phyloP scores from a whole-genome alignment of 305 asterid species.

The Plantago lanceolata region DNA sequence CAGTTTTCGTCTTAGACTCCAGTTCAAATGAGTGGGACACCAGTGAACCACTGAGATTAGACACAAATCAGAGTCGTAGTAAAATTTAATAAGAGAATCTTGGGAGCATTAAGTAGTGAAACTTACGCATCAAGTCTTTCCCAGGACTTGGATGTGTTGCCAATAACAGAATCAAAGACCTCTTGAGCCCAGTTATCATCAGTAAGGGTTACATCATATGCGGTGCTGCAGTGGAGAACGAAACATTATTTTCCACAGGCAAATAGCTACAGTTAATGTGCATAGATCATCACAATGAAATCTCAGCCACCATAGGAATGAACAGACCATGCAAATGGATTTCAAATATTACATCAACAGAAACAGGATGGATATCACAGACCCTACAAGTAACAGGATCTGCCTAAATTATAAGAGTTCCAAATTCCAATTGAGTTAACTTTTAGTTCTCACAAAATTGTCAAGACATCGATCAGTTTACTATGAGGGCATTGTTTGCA shows the following conservation, averaged over 20 bases:
- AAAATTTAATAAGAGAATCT: neutral
- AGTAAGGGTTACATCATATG: constrained; percentile 52
- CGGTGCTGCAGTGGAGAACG: constrained; percentile 38
- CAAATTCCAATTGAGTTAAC: too few species aligned
- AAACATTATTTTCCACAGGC: constrained; percentile 15
- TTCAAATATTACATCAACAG: neutral
- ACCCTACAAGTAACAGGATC: too few species aligned
- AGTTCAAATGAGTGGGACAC: constrained; percentile 62
- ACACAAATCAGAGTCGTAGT: constrained; percentile 6
- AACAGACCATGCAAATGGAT: neutral
- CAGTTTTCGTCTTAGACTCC: constrained; percentile 55
- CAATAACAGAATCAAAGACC: constrained; percentile 45
- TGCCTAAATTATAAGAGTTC: too few species aligned
- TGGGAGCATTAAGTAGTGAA: constrained; percentile 2
- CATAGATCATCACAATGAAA: neutral
- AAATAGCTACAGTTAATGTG: neutral
- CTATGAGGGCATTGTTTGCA: too few species aligned
- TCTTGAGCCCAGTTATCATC: constrained; percentile 57
- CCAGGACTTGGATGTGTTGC: constrained; percentile 63
- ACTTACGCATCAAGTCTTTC: constrained; percentile 53
- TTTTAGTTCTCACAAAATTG: too few species aligned
- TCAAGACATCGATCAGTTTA: too few species aligned
- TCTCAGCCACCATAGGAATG: neutral
- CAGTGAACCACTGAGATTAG: constrained; percentile 49
- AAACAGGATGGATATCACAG: neutral